Percentiles rank a stretch among this genome's conserved stretches.
phyloP scores from a whole-genome alignment of 1,139 yeast genomes.

The Meyerozyma carpophila region DNA sequence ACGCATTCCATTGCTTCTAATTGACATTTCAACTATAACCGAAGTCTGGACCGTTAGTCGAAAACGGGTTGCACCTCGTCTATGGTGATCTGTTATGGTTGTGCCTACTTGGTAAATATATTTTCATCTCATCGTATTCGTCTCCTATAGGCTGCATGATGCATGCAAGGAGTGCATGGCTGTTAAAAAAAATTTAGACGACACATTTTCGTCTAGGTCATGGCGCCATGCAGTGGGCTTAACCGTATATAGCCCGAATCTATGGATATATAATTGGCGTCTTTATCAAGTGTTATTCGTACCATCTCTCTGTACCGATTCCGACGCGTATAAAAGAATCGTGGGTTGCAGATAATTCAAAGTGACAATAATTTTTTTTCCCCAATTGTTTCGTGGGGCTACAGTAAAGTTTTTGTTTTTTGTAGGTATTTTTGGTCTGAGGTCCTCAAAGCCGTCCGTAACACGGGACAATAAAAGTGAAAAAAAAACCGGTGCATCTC shows the following conservation, averaged over 20 bases:
- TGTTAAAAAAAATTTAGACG: neutral
- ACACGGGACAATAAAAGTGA: neutral
- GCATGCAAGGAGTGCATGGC: neutral
- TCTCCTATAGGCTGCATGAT: neutral
- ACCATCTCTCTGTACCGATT: too few species aligned
- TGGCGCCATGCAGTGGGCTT: neutral
- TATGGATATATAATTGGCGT: too few species aligned
- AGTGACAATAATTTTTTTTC: neutral
- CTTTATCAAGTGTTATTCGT: too few species aligned
- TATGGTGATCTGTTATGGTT: neutral
- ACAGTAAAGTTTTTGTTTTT: neutral
- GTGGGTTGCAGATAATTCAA: neutral
- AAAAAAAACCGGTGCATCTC: too few species aligned
- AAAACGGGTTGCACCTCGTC: neutral
- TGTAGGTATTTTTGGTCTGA: neutral
- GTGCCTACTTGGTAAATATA: neutral
- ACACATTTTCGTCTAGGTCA: neutral
- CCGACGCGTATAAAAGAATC: too few species aligned
- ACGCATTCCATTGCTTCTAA: neutral
- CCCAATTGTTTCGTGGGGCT: neutral
- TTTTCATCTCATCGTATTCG: neutral
- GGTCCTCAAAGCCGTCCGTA: neutral
- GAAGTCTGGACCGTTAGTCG: neutral
- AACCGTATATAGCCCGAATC: neutral
- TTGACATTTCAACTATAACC: neutral